Evolutionary conservation across 129 eudicot genomes (phyloP).

Genomic region (Calendula officinalis): DNA sequence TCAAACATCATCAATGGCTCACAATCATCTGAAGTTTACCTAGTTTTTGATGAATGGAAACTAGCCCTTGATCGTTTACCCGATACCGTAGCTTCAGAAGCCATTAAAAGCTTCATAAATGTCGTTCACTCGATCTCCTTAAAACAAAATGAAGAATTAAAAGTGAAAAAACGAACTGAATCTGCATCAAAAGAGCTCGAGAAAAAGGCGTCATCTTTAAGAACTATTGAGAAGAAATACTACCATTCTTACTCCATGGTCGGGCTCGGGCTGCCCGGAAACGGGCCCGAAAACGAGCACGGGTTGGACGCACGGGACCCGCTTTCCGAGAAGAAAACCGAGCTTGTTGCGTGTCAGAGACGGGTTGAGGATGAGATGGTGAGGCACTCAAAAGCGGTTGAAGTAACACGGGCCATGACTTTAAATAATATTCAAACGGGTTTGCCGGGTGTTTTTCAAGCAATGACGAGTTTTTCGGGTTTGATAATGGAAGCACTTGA

Average conservation of each 20-base stretch:
- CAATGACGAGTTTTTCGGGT: conserved; percentile 84
- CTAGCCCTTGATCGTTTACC: conserved; percentile 84
- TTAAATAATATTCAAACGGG: conserved; percentile 88
- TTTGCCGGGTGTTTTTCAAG: conserved; percentile 90
- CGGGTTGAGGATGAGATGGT: conserved; percentile 87
- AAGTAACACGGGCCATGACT: conserved; percentile 94
- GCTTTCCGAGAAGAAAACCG: conserved; percentile 70
- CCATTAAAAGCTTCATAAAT: conserved; percentile 87
- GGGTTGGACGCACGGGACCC: conserved; percentile 86
- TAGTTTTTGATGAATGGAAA: conserved; percentile 85
- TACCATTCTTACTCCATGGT: conserved; percentile 90
- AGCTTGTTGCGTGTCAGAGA: conserved; percentile 79
- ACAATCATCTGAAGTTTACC: conserved; percentile 52
- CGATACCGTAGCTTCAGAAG: conserved; percentile 91
- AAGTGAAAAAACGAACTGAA: conserved; percentile 71
- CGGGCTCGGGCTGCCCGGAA: conserved; percentile 73
- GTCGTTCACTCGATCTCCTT: conserved; percentile 75
- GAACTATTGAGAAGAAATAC: conserved; percentile 82
- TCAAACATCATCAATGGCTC: conserved; percentile 27
- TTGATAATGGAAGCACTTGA: conserved; percentile 72
- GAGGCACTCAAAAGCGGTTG: conserved; percentile 80
- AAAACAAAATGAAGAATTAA: conserved; percentile 77
- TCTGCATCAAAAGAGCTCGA: conserved; percentile 86
- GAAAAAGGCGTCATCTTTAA: conserved; percentile 72
- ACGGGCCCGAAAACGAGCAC: conserved; percentile 57